Percentiles rank a stretch among this genome's conserved stretches.
phyloP scores from a whole-genome alignment of 2,329 filamentous ascomycete species.

The Fonsecaea monophora region DNA sequence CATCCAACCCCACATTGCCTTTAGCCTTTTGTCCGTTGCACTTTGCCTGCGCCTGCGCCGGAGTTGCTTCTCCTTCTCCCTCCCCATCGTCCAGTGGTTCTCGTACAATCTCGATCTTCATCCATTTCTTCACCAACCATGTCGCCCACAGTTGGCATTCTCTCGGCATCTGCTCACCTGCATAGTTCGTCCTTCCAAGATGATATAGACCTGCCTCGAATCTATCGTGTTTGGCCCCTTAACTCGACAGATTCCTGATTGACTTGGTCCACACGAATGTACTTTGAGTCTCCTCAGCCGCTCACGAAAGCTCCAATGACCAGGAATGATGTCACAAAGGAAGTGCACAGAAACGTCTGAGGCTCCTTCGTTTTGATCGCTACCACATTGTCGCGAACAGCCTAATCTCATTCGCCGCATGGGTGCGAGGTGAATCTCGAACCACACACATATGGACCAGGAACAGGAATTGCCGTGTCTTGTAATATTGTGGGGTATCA shows the following conservation, averaged over 20 bases:
- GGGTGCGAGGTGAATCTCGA: conserved; percentile 1
- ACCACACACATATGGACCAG: conserved; percentile 3
- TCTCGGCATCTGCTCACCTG: background rate
- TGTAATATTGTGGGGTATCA: conserved; percentile 1
- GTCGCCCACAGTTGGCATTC: background rate
- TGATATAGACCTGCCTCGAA: background rate
- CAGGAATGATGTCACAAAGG: conserved; percentile 7
- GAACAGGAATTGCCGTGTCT: background rate
- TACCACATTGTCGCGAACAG: background rate
- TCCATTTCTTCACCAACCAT: background rate
- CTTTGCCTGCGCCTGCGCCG: background rate
- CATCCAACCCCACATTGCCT: background rate
- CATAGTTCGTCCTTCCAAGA: background rate
- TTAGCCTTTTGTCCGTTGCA: background rate
- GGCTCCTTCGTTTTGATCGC: background rate
- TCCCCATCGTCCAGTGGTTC: background rate
- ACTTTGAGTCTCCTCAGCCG: background rate
- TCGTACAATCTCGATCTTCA: background rate
- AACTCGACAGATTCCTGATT: background rate
- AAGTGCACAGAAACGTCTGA: background rate
- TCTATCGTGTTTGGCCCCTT: background rate
- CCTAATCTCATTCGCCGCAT: background rate
- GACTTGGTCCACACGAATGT: background rate
- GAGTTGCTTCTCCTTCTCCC: background rate
- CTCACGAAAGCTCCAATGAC: background rate